A percentile compares a stretch with the other conserved stretches of the same genome.
phyloP scores from a whole-genome alignment of 176 grass and related monocot genomes.

The Triticum timopheevii region DNA sequence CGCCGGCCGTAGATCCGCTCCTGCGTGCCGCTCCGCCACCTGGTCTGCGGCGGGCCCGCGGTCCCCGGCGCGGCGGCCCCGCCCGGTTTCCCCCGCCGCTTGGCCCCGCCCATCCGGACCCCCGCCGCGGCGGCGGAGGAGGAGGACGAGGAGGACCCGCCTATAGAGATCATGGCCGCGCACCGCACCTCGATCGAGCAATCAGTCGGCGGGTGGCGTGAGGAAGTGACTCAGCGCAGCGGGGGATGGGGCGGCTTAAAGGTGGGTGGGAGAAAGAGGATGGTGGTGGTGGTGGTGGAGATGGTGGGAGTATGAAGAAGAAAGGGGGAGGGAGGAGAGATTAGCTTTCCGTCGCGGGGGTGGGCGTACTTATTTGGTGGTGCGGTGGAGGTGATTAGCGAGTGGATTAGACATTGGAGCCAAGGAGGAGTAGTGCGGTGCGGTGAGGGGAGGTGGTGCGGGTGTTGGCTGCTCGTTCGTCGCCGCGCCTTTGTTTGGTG shows the following conservation, averaged over 20 bases:
- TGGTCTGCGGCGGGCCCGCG: constrained; percentile 29
- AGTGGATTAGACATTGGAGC: constrained; percentile 29
- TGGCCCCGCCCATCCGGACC: neutral
- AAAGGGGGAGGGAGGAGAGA: constrained; percentile 9
- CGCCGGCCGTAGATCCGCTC: constrained; percentile 77
- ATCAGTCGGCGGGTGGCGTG: constrained; percentile 25
- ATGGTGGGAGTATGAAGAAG: constrained; percentile 14
- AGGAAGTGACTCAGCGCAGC: neutral
- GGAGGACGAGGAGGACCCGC: constrained; percentile 13
- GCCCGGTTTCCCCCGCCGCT: neutral
- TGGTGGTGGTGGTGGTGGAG: constrained; percentile 16
- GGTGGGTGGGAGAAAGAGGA: constrained; percentile 26
- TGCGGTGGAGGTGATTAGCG: constrained; percentile 39
- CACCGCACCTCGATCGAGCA: neutral
- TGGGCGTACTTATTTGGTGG: constrained; percentile 46
- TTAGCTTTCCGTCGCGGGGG: constrained; percentile 38
- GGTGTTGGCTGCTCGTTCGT: constrained; percentile 13
- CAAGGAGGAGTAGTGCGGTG: neutral
- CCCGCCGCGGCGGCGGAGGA: constrained; percentile 14
- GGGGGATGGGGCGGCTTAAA: neutral
- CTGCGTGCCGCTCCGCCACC: constrained; percentile 79
- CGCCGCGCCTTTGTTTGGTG: constrained; percentile 27
- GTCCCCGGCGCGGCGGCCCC: neutral
- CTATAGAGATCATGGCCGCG: constrained; percentile 50
- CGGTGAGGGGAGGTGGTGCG: neutral